A percentile compares a stretch with the other conserved stretches of the same genome.
Evolutionary conservation across 1,139 yeast species (phyloP).

Genomic region (Geotrichum aggregatum): DNA sequence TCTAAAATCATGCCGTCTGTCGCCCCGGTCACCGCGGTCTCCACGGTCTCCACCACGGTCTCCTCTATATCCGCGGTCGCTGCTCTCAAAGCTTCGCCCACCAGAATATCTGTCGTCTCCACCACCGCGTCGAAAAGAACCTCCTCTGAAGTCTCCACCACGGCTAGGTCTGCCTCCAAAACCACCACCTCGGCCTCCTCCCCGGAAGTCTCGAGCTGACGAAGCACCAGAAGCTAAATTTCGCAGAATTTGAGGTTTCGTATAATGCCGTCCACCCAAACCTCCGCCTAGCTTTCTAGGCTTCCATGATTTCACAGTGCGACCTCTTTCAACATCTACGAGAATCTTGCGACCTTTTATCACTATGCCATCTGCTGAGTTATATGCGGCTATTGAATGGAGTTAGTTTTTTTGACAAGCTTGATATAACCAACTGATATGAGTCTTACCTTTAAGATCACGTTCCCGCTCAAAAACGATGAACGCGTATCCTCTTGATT

Average conservation of each 20-base stretch:
- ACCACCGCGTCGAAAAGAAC: conserved; percentile 9
- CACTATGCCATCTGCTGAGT: conserved; percentile 53
- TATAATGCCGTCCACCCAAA: conserved; percentile 57
- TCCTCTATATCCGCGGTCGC: conserved; percentile 19
- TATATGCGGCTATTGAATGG: conserved; percentile 44
- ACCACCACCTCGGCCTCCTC: conserved; percentile 7
- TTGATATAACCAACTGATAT: conserved; percentile 21
- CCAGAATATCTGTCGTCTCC: conserved; percentile 19
- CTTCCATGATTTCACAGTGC: conserved; percentile 70
- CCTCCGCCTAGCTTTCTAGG: conserved; percentile 80
- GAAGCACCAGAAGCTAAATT: not conserved
- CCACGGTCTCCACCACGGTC: conserved; percentile 14
- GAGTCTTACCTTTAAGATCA: conserved; percentile 45
- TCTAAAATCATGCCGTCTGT: conserved; percentile 13
- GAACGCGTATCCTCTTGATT: conserved; percentile 82
- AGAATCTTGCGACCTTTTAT: conserved; percentile 53
- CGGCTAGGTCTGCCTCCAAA: conserved; percentile 13
- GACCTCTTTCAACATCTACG: conserved; percentile 81
- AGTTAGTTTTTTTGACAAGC: conserved; percentile 3
- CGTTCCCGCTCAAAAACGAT: conserved; percentile 60
- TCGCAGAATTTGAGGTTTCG: conserved; percentile 30
- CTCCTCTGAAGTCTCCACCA: conserved; percentile 22
- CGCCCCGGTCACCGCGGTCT: conserved; percentile 18
- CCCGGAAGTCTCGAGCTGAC: conserved; percentile 7
- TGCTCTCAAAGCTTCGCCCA: conserved; percentile 17